Percentiles rank a stretch among this genome's conserved stretches.
phyloP scores from a whole-genome alignment of 306 rosid genomes.

The Parietaria judaica region DNA sequence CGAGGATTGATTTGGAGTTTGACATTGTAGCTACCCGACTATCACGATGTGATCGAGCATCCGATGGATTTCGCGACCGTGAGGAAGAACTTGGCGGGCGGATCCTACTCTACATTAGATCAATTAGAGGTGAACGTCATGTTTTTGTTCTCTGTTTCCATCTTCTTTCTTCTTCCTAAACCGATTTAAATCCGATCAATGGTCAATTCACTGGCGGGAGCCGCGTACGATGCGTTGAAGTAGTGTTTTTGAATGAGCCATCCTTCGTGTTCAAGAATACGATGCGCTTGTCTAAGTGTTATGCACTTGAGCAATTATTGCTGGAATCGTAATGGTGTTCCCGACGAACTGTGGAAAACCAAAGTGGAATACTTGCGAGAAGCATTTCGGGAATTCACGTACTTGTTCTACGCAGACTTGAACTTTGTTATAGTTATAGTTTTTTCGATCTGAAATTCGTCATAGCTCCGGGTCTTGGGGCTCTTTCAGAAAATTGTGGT shows the following conservation, averaged over 20 bases:
- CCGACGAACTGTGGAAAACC: too few relatives aligned
- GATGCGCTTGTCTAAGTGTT: neutral
- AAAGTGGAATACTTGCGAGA: too few relatives aligned
- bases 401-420: too few relatives aligned
- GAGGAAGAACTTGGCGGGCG: slow-evolving; percentile 70
- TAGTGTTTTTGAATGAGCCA: too few relatives aligned
- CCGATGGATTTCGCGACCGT: slow-evolving; percentile 98
- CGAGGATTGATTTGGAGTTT: slow-evolving; percentile 23
- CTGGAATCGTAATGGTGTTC: too few relatives aligned
- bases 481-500: too few relatives aligned
- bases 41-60: slow-evolving; percentile 76
- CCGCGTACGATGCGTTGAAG: neutral
- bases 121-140: slow-evolving; percentile 72
- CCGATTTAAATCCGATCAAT: neutral
- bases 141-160: neutral
- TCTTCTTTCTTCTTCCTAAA: neutral
- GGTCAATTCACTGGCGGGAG: neutral
- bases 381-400: too few relatives aligned
- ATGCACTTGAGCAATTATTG: too few relatives aligned
- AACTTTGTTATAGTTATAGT: too few relatives aligned
- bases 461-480: too few relatives aligned
- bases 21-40: slow-evolving; percentile 81
- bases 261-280: too few relatives aligned
- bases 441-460: too few relatives aligned
- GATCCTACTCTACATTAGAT: slow-evolving; percentile 70